These are phyloP conservation scores for Podila minutissima DNA, from an alignment of 192 early-diverging fungal species.

Conservation along the genomic window DNA sequence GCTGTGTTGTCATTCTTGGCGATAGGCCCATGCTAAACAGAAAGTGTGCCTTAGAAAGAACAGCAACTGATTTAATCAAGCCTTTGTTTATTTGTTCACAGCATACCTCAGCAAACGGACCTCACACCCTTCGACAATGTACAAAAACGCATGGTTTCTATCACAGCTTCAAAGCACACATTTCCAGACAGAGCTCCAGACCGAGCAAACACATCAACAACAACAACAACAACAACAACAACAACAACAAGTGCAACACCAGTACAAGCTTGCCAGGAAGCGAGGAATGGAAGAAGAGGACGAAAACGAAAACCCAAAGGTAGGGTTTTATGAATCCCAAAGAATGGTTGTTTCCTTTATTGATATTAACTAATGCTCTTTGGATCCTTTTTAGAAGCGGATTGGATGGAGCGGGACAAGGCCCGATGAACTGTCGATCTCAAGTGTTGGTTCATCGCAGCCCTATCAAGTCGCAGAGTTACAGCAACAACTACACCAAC, in stretches of 20 bases:
- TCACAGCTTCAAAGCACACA: too few relatives aligned
- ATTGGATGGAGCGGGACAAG: slow-evolving; percentile 2
- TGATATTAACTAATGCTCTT: neutral
- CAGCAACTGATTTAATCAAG: too few relatives aligned
- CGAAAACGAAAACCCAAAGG: neutral
- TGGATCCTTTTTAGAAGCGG: neutral
- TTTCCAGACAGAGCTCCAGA: neutral
- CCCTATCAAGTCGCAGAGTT: neutral
- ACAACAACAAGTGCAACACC: neutral
- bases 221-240: neutral
- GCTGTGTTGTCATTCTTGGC: too few relatives aligned
- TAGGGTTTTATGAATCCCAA: neutral
- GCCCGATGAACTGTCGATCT: neutral
- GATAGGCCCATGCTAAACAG: too few relatives aligned
- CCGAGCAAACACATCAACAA: neutral
- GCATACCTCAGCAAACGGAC: too few relatives aligned
- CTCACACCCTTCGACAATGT: too few relatives aligned
- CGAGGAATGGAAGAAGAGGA: neutral
- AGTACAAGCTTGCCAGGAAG: neutral
- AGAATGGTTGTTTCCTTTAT: neutral
- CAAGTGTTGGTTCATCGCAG: neutral
- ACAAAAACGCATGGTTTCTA: too few relatives aligned
- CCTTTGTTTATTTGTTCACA: too few relatives aligned
- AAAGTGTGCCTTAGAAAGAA: too few relatives aligned
- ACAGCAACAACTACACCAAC: neutral